Percentiles rank a stretch among this genome's conserved stretches.
These are phyloP conservation scores for Pleurotus cornucopiae DNA, from an alignment of 768 basidiomycete genomes.

Conservation along the genomic window DNA sequence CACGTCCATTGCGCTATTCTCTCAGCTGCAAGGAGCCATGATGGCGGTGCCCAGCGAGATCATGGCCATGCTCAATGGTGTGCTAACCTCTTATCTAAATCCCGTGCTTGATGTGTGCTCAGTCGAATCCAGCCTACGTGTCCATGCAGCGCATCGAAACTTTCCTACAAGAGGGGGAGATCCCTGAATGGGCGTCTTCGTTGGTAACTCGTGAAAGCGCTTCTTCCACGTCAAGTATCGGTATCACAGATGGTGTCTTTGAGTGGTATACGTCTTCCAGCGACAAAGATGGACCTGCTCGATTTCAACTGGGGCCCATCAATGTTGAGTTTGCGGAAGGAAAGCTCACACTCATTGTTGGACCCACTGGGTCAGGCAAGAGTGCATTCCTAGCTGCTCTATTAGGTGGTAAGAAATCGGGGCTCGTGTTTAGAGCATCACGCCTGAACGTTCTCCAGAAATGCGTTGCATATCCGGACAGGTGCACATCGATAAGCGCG, in stretches of 20 bases:
- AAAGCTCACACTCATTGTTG: slow-evolving; percentile 54
- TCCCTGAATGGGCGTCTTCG: slow-evolving; percentile 74
- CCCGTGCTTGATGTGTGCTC: neutral
- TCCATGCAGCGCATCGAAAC: slow-evolving; percentile 79
- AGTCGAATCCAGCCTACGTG: slow-evolving; percentile 50
- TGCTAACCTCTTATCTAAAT: neutral
- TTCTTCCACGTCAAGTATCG: slow-evolving; percentile 29
- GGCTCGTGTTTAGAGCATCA: neutral
- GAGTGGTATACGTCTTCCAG: slow-evolving; percentile 46
- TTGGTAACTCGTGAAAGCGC: slow-evolving; percentile 32
- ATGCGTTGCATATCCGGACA: slow-evolving; percentile 52
- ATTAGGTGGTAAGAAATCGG: slow-evolving; percentile 50
- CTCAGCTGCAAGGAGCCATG: slow-evolving; percentile 67
- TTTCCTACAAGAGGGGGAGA: slow-evolving; percentile 71
- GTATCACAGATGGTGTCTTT: slow-evolving; percentile 52
- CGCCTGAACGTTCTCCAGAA: slow-evolving; percentile 30
- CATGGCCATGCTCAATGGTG: slow-evolving; percentile 61
- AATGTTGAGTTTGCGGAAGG: slow-evolving; percentile 55
- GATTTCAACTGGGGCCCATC: slow-evolving; percentile 56
- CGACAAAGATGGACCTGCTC: slow-evolving; percentile 22
- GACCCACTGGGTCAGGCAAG: slow-evolving; percentile 71
- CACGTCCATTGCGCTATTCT: slow-evolving; percentile 74
- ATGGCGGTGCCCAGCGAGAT: slow-evolving; percentile 58
- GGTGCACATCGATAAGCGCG: slow-evolving; percentile 51
- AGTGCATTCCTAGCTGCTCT: slow-evolving; percentile 58